These are phyloP conservation scores for Neobulgaria alba DNA, from an alignment of 2,329 filamentous ascomycete species.

Conservation along the genomic window DNA sequence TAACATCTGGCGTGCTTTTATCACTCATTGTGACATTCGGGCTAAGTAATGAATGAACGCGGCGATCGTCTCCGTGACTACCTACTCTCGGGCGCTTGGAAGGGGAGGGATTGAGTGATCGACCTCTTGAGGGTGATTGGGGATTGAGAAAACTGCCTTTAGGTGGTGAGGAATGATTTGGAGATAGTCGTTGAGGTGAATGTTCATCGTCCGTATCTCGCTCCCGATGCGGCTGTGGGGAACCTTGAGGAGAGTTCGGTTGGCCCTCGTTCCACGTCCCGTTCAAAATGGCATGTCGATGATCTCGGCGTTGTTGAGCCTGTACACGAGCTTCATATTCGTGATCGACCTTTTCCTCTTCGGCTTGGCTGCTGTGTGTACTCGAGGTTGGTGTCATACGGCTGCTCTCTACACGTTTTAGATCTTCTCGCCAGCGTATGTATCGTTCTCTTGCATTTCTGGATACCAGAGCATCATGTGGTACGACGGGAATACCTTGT, in stretches of 20 bases:
- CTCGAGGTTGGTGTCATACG: conserved; percentile 22
- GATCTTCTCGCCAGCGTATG: conserved; percentile 67
- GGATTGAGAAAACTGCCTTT: not conserved
- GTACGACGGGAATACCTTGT: conserved; percentile 64
- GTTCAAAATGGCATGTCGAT: conserved; percentile 45
- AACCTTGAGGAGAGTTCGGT: conserved; percentile 43
- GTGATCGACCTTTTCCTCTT: conserved; percentile 16
- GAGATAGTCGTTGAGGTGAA: conserved; percentile 4
- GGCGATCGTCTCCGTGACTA: conserved; percentile 20
- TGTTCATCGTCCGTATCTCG: conserved; percentile 5
- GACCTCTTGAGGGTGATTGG: conserved; percentile 2
- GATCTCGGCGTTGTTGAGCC: conserved; percentile 34
- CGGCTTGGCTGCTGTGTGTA: conserved; percentile 20
- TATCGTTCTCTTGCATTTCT: conserved; percentile 71
- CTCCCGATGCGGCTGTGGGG: conserved; percentile 13
- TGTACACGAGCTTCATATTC: conserved; percentile 25
- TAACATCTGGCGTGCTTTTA: conserved; percentile 17
- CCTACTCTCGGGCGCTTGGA: conserved; percentile 23
- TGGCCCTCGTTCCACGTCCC: conserved; percentile 57
- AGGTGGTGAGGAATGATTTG: conserved; percentile 3
- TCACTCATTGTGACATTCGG: conserved; percentile 12
- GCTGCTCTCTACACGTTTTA: conserved; percentile 51
- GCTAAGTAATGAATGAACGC: conserved; percentile 24
- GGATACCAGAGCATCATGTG: conserved; percentile 72
- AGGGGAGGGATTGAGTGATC: conserved; percentile 13